Evolutionary conservation across 1,284 basidiomycete species (phyloP), one percentile per base, ranked within the genome.

Genomic region (Fomitiporia mediterranea): DNA sequence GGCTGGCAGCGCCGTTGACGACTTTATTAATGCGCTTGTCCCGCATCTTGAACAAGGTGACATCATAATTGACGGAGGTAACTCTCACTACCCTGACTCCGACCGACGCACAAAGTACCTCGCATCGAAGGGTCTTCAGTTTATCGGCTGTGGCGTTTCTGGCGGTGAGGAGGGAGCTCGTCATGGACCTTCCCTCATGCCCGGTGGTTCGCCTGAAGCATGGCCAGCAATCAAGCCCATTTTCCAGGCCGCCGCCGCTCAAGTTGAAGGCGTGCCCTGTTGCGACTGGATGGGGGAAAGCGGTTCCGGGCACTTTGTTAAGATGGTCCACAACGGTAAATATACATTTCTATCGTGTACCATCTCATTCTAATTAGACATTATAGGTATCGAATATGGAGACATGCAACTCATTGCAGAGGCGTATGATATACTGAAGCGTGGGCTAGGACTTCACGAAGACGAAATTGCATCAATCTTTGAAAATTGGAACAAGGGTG

Each of bases 401-500:
- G 97, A 99, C 78, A 99, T 99, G 97, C 97, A 99, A 75, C 80
- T 99, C 70, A 99, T 99, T 67, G 91, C 94, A 64, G 97, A 99
- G 77, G 94, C 91, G 17, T 98, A 97, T 72, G 94, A 98, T 72
- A 98, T 99, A 73, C 87, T 99, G 70, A 97, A 96, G 74, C 91
- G 93, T 66, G 97, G 96, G 65, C 87, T 99, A 66, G 92, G 88
- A 62, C 79, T 97, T 61, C 58, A 70, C 38, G 91, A 94, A 67
- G 78, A 80, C 62, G 94, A 98, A 74, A 96, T 97, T 64, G 89
- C 93, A 58, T 85, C 86, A 61, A 91, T 94, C 72, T 95, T 95
- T 74, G 70, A 79, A 53, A 88, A 81, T 69, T 99, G 97, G 96
- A 98, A 99, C 84, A 94, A 85, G 75, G 96, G 97, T 70, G 96